These are phyloP conservation scores for Haematococcus sp. DNA, from an alignment of 139 green algal genomes.

Conservation along the genomic window DNA sequence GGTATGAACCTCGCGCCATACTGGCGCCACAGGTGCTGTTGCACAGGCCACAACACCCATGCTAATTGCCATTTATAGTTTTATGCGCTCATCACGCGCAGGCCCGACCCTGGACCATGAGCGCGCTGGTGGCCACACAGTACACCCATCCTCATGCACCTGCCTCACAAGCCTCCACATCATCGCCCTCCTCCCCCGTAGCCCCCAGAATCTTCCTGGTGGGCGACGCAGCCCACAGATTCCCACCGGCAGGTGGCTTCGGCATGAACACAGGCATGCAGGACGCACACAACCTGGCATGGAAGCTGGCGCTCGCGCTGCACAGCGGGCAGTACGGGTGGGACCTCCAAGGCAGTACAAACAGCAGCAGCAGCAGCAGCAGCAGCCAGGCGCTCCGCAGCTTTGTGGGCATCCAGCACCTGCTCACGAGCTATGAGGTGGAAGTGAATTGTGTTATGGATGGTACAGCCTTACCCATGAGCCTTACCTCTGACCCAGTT, in stretches of 20 bases:
- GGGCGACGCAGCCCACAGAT: conserved; percentile 92
- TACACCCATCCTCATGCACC: conserved; percentile 1
- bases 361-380: not conserved
- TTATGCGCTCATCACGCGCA: too few species aligned
- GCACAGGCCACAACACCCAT: too few species aligned
- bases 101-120: conserved; percentile 85
- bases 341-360: not conserved
- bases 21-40: too few species aligned
- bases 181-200: not conserved
- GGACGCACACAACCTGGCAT: conserved; percentile 92
- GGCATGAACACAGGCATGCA: conserved; percentile 97
- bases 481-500: not conserved
- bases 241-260: conserved; percentile 89
- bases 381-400: not conserved
- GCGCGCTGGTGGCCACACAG: conserved; percentile 67
- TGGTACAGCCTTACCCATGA: not conserved
- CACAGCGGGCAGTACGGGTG: not conserved
- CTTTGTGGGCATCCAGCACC: not conserved
- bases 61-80: too few species aligned
- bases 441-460: not conserved
- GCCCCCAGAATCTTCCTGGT: conserved; percentile 65
- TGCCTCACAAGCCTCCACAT: not conserved
- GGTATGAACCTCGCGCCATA: too few species aligned
- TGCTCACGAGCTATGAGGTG: conserved; percentile 76
- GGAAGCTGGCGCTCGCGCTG: conserved; percentile 88